Evolutionary conservation across 164 flowering plant species (phyloP), one percentile per base, ranked within the genome.

Genomic region (Magnolia sinica): DNA sequence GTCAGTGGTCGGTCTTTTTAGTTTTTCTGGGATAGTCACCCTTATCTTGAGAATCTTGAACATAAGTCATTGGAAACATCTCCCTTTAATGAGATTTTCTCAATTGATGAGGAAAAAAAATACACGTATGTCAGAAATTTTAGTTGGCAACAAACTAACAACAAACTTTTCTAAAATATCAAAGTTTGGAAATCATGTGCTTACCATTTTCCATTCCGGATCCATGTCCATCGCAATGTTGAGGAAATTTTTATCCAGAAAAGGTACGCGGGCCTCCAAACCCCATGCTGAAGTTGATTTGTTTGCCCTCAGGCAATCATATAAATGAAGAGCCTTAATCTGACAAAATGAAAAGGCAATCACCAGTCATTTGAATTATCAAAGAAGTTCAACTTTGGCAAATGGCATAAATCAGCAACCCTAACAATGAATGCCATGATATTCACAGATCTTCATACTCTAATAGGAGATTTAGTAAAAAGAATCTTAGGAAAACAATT

Each of bases 281-380:
- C 99, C 98, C 99, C 99, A 95, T 70, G 99, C 99, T 78, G 97
- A 95, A 83, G 99, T 95, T 52, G 99, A 83, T 81, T 95, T 95
- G 75, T 95, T 95, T 58, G 99, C 99, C 83, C 99, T 90, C 85
- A 95, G 82, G 84, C 99, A 93, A 84, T 95, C 99, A 81, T 83
- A 83, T 51, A 83, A 81, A 76, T 83, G 83, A 65, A 83, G 81
- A 72, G 95, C 89, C 85, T 95, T 95, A 68, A 95, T 89, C 99
- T 95, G 87, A 76, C 37, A 22, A 71, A 22, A 79, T 55, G 58
- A 76, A 76, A 79, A 73, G 31, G 50, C 20, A 73, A 67, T 51
- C 75, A 79, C 81, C 45, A 81, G 71, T 76, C 64, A 9, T 24
- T 4, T 61, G 51, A 0, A 23, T 18, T 3, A 22, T 19, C 24